phyloP scores from a whole-genome alignment of 2,329 filamentous ascomycete genomes.

The Stagonosporopsis tanaceti region DNA sequence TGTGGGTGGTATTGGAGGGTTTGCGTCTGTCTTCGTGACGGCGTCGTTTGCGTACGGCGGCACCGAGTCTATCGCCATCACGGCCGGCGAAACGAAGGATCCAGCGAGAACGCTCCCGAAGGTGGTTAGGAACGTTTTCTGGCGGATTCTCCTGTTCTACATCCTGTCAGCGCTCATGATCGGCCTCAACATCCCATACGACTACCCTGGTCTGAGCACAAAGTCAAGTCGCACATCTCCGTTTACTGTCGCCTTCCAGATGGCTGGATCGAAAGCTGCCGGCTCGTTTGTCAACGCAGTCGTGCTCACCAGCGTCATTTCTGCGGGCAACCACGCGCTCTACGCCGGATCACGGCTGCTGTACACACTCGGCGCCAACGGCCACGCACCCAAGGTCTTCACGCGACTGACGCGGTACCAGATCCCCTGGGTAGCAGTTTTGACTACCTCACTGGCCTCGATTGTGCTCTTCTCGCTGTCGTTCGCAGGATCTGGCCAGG shows the following conservation, averaged over 20 bases:
- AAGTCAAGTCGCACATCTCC: constrained; percentile 60
- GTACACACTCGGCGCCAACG: constrained; percentile 57
- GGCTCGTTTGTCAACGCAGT: constrained; percentile 72
- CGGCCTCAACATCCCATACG: constrained; percentile 53
- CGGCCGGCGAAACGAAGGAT: constrained; percentile 80
- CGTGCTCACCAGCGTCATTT: constrained; percentile 67
- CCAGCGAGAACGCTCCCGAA: constrained; percentile 82
- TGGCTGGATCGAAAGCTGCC: constrained; percentile 67
- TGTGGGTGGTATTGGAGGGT: constrained; percentile 49
- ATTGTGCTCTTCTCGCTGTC: constrained; percentile 53
- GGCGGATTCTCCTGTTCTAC: constrained; percentile 55
- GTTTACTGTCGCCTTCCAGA: constrained; percentile 71
- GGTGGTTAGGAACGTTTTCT: constrained; percentile 90
- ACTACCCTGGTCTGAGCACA: constrained; percentile 45
- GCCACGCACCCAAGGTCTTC: constrained; percentile 78
- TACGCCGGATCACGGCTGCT: constrained; percentile 65
- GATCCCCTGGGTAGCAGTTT: constrained; percentile 51
- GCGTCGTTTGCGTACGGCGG: constrained; percentile 78
- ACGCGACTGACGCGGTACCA: constrained; percentile 57
- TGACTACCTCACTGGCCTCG: constrained; percentile 48
- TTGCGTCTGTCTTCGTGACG: constrained; percentile 78
- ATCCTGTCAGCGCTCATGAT: constrained; percentile 53
- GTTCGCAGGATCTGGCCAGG: constrained; percentile 52
- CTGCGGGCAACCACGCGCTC: constrained; percentile 64
- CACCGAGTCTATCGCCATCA: constrained; percentile 78